Evolutionary conservation across 768 basidiomycete species (phyloP), one percentile per base, ranked within the genome.

Genomic region (Hemileccinum rubropunctum): DNA sequence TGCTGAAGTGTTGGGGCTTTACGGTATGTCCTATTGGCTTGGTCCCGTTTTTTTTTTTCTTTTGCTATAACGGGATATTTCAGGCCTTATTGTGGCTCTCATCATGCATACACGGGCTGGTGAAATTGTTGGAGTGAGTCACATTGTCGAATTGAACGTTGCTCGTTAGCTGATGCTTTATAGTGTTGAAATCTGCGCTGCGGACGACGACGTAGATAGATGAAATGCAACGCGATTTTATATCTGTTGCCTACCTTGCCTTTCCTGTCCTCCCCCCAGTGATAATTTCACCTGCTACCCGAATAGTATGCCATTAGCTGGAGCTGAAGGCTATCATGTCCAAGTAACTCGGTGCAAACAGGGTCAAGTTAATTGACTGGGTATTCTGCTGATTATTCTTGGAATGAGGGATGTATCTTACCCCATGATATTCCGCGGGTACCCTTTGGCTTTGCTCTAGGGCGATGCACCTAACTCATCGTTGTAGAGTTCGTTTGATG

Each of bases 1-100:
- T 68, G 89, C 91, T 26, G 91, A 93, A 79, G 91, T 95, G 3
- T 71, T 94, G 75, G 92, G 92, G 74, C 82, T 95, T 28, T 95
- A 95, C 68, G 94, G 91, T 78, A 54, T 21, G 72, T 44, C 45
- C 15, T 13, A 4, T 36, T 23, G 8, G 26, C 18, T n/a, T 52
- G 50, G 7, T 32, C 17, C 9, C 3, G 15, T 7, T 23, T 15
- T 9, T 13, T 12, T 18, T 15, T 7, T 23, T 15, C 7, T 13
- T 12, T 18, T 15, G 3, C 45, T 3, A 2, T 45, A 20, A 58
- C 17, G 15, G 4, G 23, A 45, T 48, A 13, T 47, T 47, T 27
- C 50, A 80, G 84, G 86, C 53, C 81, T 95, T 54, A 95, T 95
- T 64, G 93, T 95, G 56, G 93, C 94, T 14, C 83, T 97, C 39